Base-by-base conservation (phyloP, 164 flowering plant genomes). In the Paratinospora sagittata region DNA sequence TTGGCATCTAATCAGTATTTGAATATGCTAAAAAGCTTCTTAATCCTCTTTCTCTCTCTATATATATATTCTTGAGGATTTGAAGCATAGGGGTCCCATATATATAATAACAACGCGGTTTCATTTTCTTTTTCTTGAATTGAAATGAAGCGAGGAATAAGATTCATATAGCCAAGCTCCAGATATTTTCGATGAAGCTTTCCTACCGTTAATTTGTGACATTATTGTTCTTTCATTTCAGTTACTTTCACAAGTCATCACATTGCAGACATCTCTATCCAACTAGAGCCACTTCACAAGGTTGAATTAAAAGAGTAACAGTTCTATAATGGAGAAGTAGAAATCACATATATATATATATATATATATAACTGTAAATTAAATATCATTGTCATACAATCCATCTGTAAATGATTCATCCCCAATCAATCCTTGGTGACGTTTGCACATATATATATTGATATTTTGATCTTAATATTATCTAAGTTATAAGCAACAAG, bases 321-420 rank as follows among this genome's bases (percentile, higher is more conserved):
- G 3, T 52, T 52, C 58, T 16, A 52, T 52, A 3, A 52, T 17
- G n/a, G 58, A 14, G 61, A 23, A 19, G 24, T 55, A 55, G 24
- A 55, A 8, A n/a, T 55, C 61, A 55, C 61, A 30, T 30, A 1
- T 4, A 30, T 30, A 30, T 30, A 30, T 30, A 1, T 30, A 30
- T 30, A 30, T n/a, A n/a, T n/a, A n/a, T n/a, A n/a, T n/a, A 21
- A 16, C n/a, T 52, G 19, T 6, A 52, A 6, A 52, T 30, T n/a
- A 55, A 55, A 55, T 4, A 55, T 55, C 61, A 55, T 55, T 55
- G 61, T 55, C 61, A 55, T 30, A 55, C 24, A 55, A 55, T 55
- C 61, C 61, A 55, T 16, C 61, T 55, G 61, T 55, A 55, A 55
- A 55, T 55, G 61, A 55, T 55, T 55, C 61, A 55, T 55, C 24